These are phyloP conservation scores for Geotrichum siamense DNA, from an alignment of 1,139 yeast genomes.

Conservation along the genomic window DNA sequence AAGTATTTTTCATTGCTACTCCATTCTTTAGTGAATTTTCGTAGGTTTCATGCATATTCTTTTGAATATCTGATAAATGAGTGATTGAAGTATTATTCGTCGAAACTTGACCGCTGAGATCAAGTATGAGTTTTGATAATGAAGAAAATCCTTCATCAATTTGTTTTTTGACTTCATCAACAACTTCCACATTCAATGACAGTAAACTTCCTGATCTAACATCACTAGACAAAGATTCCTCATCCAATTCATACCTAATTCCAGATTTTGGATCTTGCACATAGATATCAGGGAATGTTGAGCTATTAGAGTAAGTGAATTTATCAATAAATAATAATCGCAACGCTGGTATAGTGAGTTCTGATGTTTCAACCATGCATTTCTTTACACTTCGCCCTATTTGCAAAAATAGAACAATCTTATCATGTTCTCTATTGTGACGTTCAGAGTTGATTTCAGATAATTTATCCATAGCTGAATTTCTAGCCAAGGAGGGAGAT, in stretches of 20 bases:
- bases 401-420: constrained; percentile 45
- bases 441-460: constrained; percentile 1
- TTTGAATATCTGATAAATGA: constrained; percentile 15
- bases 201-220: constrained; percentile 55
- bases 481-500: not conserved
- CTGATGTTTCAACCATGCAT: constrained; percentile 44
- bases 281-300: constrained; percentile 75
- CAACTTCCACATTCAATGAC: constrained; percentile 43
- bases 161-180: constrained; percentile 32
- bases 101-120: constrained; percentile 36
- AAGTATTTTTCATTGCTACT: not conserved
- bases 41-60: constrained; percentile 10
- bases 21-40: constrained; percentile 5
- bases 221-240: constrained; percentile 47
- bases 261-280: constrained; percentile 55
- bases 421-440: constrained; percentile 11
- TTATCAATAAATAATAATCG: constrained; percentile 76
- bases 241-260: constrained; percentile 76
- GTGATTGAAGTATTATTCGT: constrained; percentile 30
- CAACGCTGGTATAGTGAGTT: constrained; percentile 51
- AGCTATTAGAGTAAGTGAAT: constrained; percentile 59
- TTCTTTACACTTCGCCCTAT: constrained; percentile 59
- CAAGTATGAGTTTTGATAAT: constrained; percentile 31
- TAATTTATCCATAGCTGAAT: not conserved
- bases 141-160: constrained; percentile 31